These are phyloP conservation scores for Tricholoma saponaceum DNA, from an alignment of 768 basidiomycete genomes.

Conservation along the genomic window DNA sequence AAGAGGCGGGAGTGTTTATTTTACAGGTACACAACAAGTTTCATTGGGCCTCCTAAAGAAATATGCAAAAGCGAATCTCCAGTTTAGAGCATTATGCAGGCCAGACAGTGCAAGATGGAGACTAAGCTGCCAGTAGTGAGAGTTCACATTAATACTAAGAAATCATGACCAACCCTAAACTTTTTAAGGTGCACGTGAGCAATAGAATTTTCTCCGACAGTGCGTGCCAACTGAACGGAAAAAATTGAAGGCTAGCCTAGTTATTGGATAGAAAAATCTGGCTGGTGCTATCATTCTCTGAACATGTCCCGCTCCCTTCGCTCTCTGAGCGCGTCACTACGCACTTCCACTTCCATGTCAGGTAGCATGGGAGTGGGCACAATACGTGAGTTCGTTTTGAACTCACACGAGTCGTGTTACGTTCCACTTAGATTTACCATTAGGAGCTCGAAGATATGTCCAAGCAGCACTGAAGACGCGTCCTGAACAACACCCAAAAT, in stretches of 20 bases:
- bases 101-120: no score
- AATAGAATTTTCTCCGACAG: slow-evolving; percentile 9
- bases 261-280: slow-evolving; percentile 5
- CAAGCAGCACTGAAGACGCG: slow-evolving; percentile 23
- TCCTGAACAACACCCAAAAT: slow-evolving; percentile 12
- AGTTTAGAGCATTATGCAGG: no score
- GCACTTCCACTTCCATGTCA: slow-evolving; percentile 8
- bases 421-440: background rate
- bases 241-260: background rate
- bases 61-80: no score
- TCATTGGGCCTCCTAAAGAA: background rate
- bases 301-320: slow-evolving; percentile 27
- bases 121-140: no score
- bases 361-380: slow-evolving; percentile 7
- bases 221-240: background rate
- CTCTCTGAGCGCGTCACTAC: slow-evolving; percentile 21
- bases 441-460: slow-evolving; percentile 22
- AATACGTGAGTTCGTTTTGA: background rate
- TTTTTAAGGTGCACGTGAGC: slow-evolving; percentile 6
- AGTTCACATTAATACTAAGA: no score
- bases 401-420: slow-evolving; percentile 5
- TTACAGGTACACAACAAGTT: no score
- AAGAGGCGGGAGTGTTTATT: background rate
- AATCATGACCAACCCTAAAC: slow-evolving; percentile 7
- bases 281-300: slow-evolving; percentile 4